Evolutionary conservation across 495 filamentous ascomycete genomes (phyloP).

Genomic region (Gamarada debralockiae): DNA sequence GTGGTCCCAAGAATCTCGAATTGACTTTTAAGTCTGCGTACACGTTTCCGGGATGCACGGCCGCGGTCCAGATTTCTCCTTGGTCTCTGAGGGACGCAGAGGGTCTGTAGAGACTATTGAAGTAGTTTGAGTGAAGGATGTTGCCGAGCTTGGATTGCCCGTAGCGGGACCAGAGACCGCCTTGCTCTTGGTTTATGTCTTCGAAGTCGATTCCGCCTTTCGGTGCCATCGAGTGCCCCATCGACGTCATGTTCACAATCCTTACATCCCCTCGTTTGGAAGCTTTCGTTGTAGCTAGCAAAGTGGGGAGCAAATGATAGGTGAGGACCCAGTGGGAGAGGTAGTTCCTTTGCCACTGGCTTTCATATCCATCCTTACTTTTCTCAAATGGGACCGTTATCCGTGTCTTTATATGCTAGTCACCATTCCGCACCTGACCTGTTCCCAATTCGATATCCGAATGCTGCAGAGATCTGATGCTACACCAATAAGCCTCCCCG

Average conservation of each 20-base stretch:
- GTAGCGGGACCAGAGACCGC: conserved; percentile 35
- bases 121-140: conserved; percentile 36
- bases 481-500: too few relatives aligned
- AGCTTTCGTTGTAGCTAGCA: conserved; percentile 27
- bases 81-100: not conserved
- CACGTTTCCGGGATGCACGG: conserved; percentile 41
- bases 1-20: too few relatives aligned
- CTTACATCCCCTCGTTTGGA: conserved; percentile 14
- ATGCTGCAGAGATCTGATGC: too few relatives aligned
- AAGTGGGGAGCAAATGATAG: conserved; percentile 35
- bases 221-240: conserved; percentile 27
- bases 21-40: too few relatives aligned
- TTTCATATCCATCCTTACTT: conserved; percentile 35
- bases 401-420: too few relatives aligned
- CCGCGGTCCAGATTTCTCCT: conserved; percentile 27
- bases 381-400: conserved; percentile 12
- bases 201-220: conserved; percentile 34
- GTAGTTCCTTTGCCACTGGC: conserved; percentile 48
- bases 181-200: conserved; percentile 16
- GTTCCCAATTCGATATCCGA: too few relatives aligned
- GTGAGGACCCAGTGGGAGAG: conserved; percentile 45
- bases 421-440: too few relatives aligned
- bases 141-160: conserved; percentile 55
- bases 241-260: conserved; percentile 24
- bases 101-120: not conserved